Base-by-base conservation (phyloP, 2,329 filamentous ascomycete genomes). In the Diaporthe amygdali region DNA sequence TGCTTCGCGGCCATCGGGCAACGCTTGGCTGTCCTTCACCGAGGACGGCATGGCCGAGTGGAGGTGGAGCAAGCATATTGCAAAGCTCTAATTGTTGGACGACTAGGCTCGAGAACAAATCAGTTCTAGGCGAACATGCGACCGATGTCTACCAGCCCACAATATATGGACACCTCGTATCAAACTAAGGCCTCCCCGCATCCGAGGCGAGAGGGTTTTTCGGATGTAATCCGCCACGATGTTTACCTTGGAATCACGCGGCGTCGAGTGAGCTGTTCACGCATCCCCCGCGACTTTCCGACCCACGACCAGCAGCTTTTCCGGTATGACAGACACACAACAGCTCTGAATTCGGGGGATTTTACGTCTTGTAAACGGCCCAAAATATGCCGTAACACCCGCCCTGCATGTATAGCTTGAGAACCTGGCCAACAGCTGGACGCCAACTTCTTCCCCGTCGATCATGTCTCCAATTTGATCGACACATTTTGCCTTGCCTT, bases 371-470 rank as follows among this genome's bases (percentile, higher is more conserved):
- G 44, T 5, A 39, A 39, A 49, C 52, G 20, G 54, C 44, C 17
- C 66, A 64, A 30, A 49, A 25, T 17, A 20, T 51, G 32, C 55
- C 52, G 52, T 55, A 49, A 41, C n/a, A 59, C 66, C 52, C 55
- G 20, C 52, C 66, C 59, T 49, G 66, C 66, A 68, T 37, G 39
- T 39, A 41, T 55, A 30, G 52, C 52, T 39, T 56, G 47, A 52
- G 55, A 68, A 68, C 44, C 52, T 30, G 55, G n/a, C 66, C 66
- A 68, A 49, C 59, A 64, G 25, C 17, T 56, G 66, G 41, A 68
- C 52, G 52, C 4, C 41, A 51, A 32, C 46, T 49, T 49, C 20
- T 46, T 37, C 39, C 27, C 51, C 32, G 66, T 39, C 51, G 39
- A 47, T 49, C 51, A n/a, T 34, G 52, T n/a, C 41, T 20, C 30